Evolutionary conservation across 192 early-diverging fungal genomes (phyloP).

Genomic region (Dissophora ornata): DNA sequence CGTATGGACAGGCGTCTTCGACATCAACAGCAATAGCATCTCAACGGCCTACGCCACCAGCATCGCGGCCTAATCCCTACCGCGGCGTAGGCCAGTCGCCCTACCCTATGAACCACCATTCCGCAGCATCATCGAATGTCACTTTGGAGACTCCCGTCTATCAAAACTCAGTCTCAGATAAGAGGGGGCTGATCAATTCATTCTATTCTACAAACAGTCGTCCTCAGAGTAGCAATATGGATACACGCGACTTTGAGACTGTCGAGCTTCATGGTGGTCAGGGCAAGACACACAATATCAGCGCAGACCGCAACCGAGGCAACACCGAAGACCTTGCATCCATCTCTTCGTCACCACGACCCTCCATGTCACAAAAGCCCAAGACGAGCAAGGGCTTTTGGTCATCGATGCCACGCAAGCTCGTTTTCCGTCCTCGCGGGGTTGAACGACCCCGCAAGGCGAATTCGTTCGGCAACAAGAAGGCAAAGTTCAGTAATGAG

Average conservation of each 20-base stretch:
- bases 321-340: conserved; percentile 9
- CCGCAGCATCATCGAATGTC: conserved; percentile 4
- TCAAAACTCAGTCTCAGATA: neutral
- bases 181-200: conserved; percentile 2
- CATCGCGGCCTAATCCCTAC: neutral
- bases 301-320: neutral
- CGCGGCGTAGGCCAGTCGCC: neutral
- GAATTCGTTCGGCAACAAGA: conserved; percentile 28
- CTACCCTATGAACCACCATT: conserved; percentile 4
- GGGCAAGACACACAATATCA: too few species aligned
- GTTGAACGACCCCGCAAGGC: neutral
- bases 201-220: neutral
- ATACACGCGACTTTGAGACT: neutral
- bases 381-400: conserved; percentile 6
- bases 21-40: too few species aligned
- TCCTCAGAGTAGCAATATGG: conserved; percentile 9
- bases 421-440: conserved; percentile 13
- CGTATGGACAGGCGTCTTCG: too few species aligned
- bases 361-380: neutral
- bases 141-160: neutral
- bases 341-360: neutral
- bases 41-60: neutral
- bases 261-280: conserved; percentile 3
- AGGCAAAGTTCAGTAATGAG: conserved; percentile 31
- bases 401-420: conserved; percentile 6